Evolutionary conservation across 2,329 filamentous ascomycete genomes (phyloP), one percentile per base, ranked within the genome.

Genomic region (Fusarium domesticum): DNA sequence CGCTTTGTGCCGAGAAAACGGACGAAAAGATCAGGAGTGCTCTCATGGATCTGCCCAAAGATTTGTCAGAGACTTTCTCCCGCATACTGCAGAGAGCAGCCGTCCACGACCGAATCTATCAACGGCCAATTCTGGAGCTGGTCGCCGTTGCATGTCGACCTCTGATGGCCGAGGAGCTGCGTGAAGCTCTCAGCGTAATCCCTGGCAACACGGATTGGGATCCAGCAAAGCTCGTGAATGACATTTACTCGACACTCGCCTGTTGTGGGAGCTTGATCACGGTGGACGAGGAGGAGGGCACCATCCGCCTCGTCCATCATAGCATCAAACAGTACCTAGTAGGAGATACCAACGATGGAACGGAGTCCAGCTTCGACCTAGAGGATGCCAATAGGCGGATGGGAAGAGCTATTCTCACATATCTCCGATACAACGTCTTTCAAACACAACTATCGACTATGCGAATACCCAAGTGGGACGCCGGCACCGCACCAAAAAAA

Each of bases 101-200:
- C 40, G 23, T 37, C 0, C 10, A 31, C 1, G 49, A 37, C 6
- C 39, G 28, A 1, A 6, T 4, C 1, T 63, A 60, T 14, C 62
- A 68, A 35, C 50, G 12, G 5, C 47, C 18, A 3, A 62, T 61
- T 3, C 48, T 73, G 0, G 48, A 69, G 12, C 40, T 71, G 20
- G 18, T 73, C 1, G 38, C 53, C 1, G 57, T 50, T 0, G 65
- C 65, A 10, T 39, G 31, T 1, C 58, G 62, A 6, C 61, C 65
- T 0, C 43, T 73, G 6, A 64, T 60, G 0, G 48, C 37, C 0
- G 54, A 64, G 0, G 64, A 73, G 37, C 51, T 74, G 36, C 57
- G 60, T 15, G 69, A 72, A 56, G 67, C 67, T 5, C 38, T 70
- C 0, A 69, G 68, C 12, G 64, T 74, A 0, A 43, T 46, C 2